Evolutionary conservation across 1,139 yeast genomes (phyloP).

Genomic region (Scheffersomyces lignicola): DNA sequence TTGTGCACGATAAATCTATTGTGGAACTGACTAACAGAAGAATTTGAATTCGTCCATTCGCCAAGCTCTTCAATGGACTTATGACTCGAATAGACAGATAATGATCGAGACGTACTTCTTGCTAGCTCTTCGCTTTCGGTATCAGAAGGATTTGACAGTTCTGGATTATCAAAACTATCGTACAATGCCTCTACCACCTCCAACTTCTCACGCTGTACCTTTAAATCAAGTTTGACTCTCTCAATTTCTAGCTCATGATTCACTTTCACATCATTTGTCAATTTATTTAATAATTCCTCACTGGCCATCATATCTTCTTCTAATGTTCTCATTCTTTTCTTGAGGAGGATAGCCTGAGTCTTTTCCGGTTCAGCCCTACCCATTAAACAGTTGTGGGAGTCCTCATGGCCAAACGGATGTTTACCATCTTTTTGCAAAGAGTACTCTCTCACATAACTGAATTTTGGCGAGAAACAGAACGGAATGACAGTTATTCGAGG

Average conservation of each 20-base stretch:
- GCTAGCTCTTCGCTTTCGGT: conserved; percentile 7
- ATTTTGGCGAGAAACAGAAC: conserved; percentile 70
- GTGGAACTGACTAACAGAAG: conserved; percentile 46
- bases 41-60: conserved; percentile 26
- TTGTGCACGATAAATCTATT: conserved; percentile 81
- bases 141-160: conserved; percentile 11
- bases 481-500: conserved; percentile 66
- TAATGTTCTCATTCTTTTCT: conserved; percentile 40
- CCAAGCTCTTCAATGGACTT: conserved; percentile 25
- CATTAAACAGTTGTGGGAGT: conserved; percentile 67
- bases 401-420: conserved; percentile 69
- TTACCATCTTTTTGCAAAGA: conserved; percentile 48
- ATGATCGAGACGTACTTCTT: conserved; percentile 15
- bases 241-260: conserved; percentile 16
- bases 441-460: conserved; percentile 69
- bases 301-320: conserved; percentile 43
- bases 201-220: conserved; percentile 29
- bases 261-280: conserved; percentile 31
- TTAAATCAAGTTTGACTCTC: conserved; percentile 26
- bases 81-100: conserved; percentile 31
- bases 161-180: conserved; percentile 6
- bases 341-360: conserved; percentile 48
- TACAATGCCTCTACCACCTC: conserved; percentile 19
- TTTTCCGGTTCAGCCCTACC: conserved; percentile 56
- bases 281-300: conserved; percentile 26